Percentiles rank a stretch among this genome's conserved stretches.
Conservation (phyloP, 1,284 basidiomycete species). For the Apiotrichum sp. region DNA sequence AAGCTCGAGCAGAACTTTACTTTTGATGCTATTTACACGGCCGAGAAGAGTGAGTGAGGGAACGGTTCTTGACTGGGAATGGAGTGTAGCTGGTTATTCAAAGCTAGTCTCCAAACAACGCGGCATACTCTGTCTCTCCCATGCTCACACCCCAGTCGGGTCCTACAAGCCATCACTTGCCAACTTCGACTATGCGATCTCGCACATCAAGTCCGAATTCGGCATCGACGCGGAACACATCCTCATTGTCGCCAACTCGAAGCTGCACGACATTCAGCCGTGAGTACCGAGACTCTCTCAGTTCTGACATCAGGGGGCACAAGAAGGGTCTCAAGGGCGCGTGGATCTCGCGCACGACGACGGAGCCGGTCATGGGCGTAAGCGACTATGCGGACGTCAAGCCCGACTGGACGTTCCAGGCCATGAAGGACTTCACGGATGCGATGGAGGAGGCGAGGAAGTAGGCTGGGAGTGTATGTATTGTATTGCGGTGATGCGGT, state of each 20-base stretch:
- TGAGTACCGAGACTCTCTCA: constrained; percentile 11
- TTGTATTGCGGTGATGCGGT: no score
- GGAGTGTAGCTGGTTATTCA: no score
- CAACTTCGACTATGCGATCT: constrained; percentile 34
- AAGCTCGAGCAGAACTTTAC: constrained; percentile 25
- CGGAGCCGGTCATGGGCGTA: constrained; percentile 14
- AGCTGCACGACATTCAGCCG: constrained; percentile 30
- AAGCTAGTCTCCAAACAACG: no score
- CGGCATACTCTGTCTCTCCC: no score
- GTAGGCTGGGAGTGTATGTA: no score
- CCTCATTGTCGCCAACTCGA: constrained; percentile 30
- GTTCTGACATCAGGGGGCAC: constrained; percentile 18
- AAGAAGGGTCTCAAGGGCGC: constrained; percentile 28
- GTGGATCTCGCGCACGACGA: constrained; percentile 30
- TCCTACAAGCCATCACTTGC: constrained; percentile 31
- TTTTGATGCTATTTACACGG: constrained; percentile 34
- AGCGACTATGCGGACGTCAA: constrained; percentile 1
- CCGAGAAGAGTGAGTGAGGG: constrained; percentile 27
- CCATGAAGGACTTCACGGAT: constrained; percentile 13
- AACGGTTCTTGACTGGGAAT: no score
- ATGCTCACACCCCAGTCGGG: constrained; percentile 18
- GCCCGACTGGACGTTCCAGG: constrained; percentile 16
- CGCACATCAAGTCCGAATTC: constrained; percentile 21
- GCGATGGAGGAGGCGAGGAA: not conserved
- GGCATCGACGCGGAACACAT: constrained; percentile 25